Evolutionary conservation across 148 eudicot genomes (phyloP).

Genomic region (Rhododendron simsii): DNA sequence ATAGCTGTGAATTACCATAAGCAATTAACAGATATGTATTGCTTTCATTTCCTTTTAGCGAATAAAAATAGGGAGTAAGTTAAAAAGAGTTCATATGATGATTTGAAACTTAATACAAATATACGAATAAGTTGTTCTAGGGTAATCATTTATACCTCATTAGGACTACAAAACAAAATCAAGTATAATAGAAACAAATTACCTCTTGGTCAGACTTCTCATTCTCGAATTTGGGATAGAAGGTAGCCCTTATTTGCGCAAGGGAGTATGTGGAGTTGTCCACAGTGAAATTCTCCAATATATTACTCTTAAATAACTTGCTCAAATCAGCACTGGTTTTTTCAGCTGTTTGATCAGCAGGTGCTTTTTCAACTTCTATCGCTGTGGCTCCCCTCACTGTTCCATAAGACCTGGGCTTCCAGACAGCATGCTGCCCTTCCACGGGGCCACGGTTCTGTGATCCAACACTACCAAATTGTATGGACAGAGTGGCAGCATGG

Average conservation of each 20-base stretch:
- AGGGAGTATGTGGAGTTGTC: constrained; percentile 66
- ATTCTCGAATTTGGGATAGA: constrained; percentile 96
- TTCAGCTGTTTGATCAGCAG: constrained; percentile 25
- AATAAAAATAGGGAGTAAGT: neutral
- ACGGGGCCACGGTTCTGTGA: constrained; percentile 23
- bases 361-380: constrained; percentile 21
- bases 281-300: constrained; percentile 66
- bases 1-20: neutral
- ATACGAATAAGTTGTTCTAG: neutral
- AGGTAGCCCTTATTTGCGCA: constrained; percentile 87
- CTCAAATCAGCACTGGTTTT: constrained; percentile 26
- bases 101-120: too few relatives aligned
- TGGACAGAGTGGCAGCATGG: constrained; percentile 14
- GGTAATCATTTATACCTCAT: neutral
- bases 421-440: constrained; percentile 36
- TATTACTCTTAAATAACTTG: constrained; percentile 32
- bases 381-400: constrained; percentile 34
- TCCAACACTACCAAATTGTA: constrained; percentile 33
- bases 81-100: neutral
- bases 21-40: neutral
- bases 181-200: neutral
- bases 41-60: neutral
- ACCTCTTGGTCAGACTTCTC: constrained; percentile 99
- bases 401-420: constrained; percentile 62
- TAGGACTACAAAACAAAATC: neutral